Base-by-base conservation (phyloP, 768 basidiomycete genomes). In the Boletus pseudo-olivaceus region DNA sequence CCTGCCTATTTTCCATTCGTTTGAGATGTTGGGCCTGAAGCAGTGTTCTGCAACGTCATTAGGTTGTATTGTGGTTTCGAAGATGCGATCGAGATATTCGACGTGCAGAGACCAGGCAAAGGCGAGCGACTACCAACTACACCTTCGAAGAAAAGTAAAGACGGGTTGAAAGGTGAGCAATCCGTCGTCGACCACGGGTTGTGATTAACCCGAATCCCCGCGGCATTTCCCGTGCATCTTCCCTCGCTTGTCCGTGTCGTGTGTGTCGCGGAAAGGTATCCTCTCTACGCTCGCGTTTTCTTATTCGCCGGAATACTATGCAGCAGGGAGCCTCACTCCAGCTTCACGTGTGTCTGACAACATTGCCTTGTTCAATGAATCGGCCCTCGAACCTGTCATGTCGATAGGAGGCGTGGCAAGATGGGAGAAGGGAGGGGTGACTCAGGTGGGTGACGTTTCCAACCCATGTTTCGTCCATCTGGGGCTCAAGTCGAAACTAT, bases 61-160 rank as follows among this genome's bases (percentile, higher is more conserved):
- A 62, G 92, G 60, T 68, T 96, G 3, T 96, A 93, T 68, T 93
- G 93, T 64, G 92, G 93, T 0, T 89, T 87, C 55, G 87, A 92
- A 67, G 81, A 86, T 59, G 87, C 90, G 7, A 88, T 96, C 47
- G 93, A 94, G 67, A 78, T 93, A 15, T 90, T 96, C 64, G 90
- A 94, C 61, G 67, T 95, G 6, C 72, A 78, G 10, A 69, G 71
- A 26, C 93, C 93, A 0, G 91, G 93, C 1, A 79, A 83, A 60
- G 90, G 90, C 2, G 79, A 76, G 0, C 80, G 94, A 2, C 59
- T 93, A 4, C 77, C 73, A 15, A 93, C 88, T 1, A 84, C 83
- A 0, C 83, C 85, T 1, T 84, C 83, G 0, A 85, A 85, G 67
- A 90, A 88, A 66, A 88, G 84, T 56, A 86, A 84, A 61, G 85